Conservation (phyloP, 192 early-diverging fungal genomes). For the Coemansia sp. region DNA sequence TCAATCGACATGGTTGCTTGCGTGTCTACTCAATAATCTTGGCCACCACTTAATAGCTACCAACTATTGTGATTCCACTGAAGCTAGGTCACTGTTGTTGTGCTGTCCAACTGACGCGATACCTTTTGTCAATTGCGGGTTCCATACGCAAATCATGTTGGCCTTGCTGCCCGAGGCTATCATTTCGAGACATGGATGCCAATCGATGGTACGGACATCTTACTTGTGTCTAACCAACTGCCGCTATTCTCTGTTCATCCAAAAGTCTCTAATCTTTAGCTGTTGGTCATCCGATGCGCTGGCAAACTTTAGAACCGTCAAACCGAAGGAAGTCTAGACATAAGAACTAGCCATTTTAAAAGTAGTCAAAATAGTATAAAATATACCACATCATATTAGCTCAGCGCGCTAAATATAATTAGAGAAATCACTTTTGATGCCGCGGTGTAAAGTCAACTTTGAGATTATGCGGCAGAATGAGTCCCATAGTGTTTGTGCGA, state of each 20-base stretch:
- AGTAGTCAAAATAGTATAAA: too few species aligned
- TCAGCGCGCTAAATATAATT: too few species aligned
- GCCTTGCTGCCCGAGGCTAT: slow-evolving; percentile 94
- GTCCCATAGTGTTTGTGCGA: slow-evolving; percentile 27
- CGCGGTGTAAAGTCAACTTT: slow-evolving; percentile 29
- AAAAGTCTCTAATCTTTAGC: slow-evolving; percentile 96
- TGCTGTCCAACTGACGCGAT: slow-evolving; percentile 89
- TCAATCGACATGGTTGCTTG: too few species aligned
- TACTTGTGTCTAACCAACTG: slow-evolving; percentile 85
- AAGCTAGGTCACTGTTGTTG: too few species aligned
- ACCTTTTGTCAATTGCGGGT: slow-evolving; percentile 83
- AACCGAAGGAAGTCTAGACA: slow-evolving; percentile 7
- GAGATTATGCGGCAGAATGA: slow-evolving; percentile 34
- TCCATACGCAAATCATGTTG: slow-evolving; percentile 95
- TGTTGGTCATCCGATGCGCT: slow-evolving; percentile 91
- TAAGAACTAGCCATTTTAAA: neutral
- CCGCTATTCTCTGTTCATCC: slow-evolving; percentile 74
- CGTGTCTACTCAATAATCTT: slow-evolving; percentile 54
- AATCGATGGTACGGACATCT: slow-evolving; percentile 96
- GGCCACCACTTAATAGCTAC: slow-evolving; percentile 86
- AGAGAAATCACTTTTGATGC: neutral
- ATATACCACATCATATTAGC: too few species aligned
- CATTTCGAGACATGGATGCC: slow-evolving; percentile 92
- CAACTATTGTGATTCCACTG: slow-evolving; percentile 71
- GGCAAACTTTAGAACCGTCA: slow-evolving; percentile 80